Conservation (phyloP, 352 stramenopile species). For the Phytophthora crassamura region DNA sequence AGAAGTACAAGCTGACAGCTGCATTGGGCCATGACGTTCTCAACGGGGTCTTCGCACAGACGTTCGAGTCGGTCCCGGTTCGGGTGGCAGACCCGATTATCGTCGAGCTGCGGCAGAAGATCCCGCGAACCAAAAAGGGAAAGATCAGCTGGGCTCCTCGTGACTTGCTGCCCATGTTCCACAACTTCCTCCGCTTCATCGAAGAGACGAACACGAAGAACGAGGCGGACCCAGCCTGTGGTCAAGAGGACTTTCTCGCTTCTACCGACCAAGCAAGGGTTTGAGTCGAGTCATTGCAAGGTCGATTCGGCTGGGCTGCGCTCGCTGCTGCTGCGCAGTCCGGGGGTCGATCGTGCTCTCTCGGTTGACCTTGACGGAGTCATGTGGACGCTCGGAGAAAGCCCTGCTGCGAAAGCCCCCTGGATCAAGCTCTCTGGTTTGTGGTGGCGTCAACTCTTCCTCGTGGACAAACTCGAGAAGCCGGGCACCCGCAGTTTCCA, state of each 20-base stretch:
- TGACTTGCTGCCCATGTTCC: conserved; percentile 11
- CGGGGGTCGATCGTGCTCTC: conserved; percentile 4
- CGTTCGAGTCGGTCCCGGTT: background rate
- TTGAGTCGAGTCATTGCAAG: too few species aligned
- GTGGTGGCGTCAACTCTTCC: too few species aligned
- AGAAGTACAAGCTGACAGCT: background rate
- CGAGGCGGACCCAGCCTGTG: background rate
- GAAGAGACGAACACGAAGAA: conserved; percentile 8
- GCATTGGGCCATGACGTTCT: background rate
- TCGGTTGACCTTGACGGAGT: background rate
- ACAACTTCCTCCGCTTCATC: conserved; percentile 13
- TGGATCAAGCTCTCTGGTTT: too few species aligned
- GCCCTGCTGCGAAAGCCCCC: too few species aligned
- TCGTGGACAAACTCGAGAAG: too few species aligned
- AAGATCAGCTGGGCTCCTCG: conserved; percentile 17
- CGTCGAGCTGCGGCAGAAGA: too few species aligned
- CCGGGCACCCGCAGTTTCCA: too few species aligned
- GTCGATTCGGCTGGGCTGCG: conserved; percentile 6
- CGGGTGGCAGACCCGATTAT: too few species aligned
- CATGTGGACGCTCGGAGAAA: conserved; percentile 1
- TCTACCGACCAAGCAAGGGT: conserved; percentile 6
- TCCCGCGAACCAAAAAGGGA: background rate
- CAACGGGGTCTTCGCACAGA: conserved; percentile 2
- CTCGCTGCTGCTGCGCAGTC: conserved; percentile 6
- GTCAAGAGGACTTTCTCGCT: conserved; percentile 12